Conservation (phyloP, 306 rosid species). For the Crotalaria pallida region DNA sequence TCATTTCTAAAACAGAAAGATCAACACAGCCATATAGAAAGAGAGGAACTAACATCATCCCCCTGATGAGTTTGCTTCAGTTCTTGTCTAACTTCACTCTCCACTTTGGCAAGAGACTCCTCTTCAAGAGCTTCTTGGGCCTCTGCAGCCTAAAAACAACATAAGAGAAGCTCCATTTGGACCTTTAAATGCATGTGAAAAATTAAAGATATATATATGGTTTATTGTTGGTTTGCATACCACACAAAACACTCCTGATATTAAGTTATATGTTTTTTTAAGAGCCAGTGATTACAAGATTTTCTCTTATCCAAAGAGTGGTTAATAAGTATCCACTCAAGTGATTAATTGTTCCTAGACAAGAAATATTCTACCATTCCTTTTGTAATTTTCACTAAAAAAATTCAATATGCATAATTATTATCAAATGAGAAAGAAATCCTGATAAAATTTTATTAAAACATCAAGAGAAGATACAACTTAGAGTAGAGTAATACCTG, state of each 20-base stretch:
- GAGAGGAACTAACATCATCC: conserved; percentile 65
- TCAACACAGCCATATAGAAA: neutral
- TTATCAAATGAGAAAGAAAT: neutral
- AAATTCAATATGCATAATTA: neutral
- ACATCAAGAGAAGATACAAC: neutral
- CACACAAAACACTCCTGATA: conserved; percentile 3
- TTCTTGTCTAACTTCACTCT: conserved; percentile 88
- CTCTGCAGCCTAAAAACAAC: conserved; percentile 88
- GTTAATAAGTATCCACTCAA: neutral
- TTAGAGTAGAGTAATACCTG: neutral
- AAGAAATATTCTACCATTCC: neutral
- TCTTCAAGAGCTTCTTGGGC: conserved; percentile 98
- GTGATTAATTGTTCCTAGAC: neutral
- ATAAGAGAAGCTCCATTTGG: conserved; percentile 33
- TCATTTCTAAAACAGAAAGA: conserved; percentile 9
- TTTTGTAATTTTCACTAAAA: neutral
- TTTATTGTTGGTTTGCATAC: neutral
- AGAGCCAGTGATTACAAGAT: neutral
- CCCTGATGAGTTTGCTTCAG: conserved; percentile 60
- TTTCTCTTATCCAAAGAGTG: neutral
- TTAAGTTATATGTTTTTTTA: neutral
- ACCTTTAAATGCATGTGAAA: conserved; percentile 1
- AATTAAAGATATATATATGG: neutral
- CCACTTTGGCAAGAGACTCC: conserved; percentile 88
- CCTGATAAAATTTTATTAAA: neutral